Conservation (phyloP, 306 rosid genomes). For the Quercus rubra region DNA sequence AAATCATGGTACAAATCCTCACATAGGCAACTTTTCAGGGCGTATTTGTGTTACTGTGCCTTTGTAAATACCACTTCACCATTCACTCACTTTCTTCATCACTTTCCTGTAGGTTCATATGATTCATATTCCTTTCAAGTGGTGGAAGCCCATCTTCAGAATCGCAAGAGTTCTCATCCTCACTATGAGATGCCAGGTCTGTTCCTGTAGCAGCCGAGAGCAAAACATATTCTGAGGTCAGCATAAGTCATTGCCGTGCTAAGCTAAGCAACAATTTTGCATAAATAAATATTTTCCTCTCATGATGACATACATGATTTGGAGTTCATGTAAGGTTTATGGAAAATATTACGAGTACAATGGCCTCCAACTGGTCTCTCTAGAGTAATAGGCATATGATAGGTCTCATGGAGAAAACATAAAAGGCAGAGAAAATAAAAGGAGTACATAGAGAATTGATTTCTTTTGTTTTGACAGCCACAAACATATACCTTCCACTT, state of each 20-base stretch:
- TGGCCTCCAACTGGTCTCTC: not conserved
- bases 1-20: not conserved
- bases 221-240: not conserved
- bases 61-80: not conserved
- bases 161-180: slow-evolving; percentile 45
- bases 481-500: slow-evolving; percentile 48
- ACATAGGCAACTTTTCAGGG: not conserved
- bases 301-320: not conserved
- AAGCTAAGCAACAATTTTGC: not conserved
- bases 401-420: not conserved
- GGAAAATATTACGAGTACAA: not conserved
- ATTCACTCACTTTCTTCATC: slow-evolving; percentile 46
- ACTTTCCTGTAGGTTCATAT: slow-evolving; percentile 47
- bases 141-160: slow-evolving; percentile 91
- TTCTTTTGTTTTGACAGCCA: not conserved
- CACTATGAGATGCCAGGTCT: slow-evolving; percentile 23
- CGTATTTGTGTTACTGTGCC: not conserved
- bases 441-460: not conserved
- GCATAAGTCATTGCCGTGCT: not conserved
- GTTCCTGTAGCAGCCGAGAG: slow-evolving; percentile 28
- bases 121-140: slow-evolving; percentile 85
- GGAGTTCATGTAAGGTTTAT: not conserved
- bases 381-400: not conserved
- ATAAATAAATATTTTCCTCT: not conserved
- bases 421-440: not conserved